Evolutionary conservation across 148 eudicot species (phyloP).

Genomic region (Diospyros kaki): DNA sequence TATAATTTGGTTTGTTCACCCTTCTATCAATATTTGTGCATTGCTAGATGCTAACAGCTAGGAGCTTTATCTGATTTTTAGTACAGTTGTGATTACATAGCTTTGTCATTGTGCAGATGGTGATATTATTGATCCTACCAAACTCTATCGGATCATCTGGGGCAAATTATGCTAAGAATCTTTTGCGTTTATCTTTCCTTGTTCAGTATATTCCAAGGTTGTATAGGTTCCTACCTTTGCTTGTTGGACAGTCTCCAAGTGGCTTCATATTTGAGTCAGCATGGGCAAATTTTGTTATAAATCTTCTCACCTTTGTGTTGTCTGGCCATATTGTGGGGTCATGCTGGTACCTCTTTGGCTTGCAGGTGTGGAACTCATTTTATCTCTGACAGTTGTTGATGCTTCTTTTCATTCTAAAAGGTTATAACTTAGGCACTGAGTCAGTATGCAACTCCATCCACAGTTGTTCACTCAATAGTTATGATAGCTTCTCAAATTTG

Average conservation of each 20-base stretch:
- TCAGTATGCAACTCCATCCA: background rate
- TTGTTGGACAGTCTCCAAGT: conserved; percentile 60
- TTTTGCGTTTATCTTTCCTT: conserved; percentile 63
- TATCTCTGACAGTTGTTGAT: background rate
- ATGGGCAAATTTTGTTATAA: conserved; percentile 72
- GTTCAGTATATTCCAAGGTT: conserved; percentile 68
- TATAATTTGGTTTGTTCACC: background rate
- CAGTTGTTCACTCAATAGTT: background rate
- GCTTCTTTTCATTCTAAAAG: background rate
- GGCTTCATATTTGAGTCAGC: conserved; percentile 77
- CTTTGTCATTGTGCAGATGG: conserved; percentile 40
- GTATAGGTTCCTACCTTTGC: conserved; percentile 58
- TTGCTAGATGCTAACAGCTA: background rate
- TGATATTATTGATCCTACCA: conserved; percentile 49
- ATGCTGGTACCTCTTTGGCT: conserved; percentile 80
- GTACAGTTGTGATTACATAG: too few species aligned
- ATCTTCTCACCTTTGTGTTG: conserved; percentile 71
- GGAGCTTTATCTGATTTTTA: background rate
- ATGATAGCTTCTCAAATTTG: background rate
- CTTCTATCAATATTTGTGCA: background rate
- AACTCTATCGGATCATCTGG: conserved; percentile 36
- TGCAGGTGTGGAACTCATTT: conserved; percentile 50
- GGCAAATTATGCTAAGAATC: conserved; percentile 65
- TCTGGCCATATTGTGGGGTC: conserved; percentile 82
- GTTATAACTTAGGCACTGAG: background rate